Evolutionary conservation across 2,329 filamentous ascomycete species (phyloP).

Genomic region (Xylaria sp.): DNA sequence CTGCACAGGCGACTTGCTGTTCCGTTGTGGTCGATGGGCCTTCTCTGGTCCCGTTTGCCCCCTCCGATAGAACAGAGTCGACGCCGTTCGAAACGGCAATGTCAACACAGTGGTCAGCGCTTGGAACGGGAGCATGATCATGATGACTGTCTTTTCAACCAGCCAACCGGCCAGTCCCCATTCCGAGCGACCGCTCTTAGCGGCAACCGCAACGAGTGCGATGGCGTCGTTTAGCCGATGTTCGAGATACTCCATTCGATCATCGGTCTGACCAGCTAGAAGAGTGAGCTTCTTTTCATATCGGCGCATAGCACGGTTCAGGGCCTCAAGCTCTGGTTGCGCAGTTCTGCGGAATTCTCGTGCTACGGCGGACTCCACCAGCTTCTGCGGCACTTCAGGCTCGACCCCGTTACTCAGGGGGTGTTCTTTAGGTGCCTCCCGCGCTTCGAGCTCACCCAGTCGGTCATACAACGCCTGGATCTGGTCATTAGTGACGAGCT

Average conservation of each 20-base stretch:
- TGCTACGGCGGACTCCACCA: constrained; percentile 52
- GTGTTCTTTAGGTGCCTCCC: constrained; percentile 48
- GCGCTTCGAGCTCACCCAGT: constrained; percentile 71
- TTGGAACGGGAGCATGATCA: constrained; percentile 51
- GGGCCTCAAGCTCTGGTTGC: constrained; percentile 82
- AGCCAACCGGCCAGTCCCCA: constrained; percentile 47
- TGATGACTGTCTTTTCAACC: constrained; percentile 44
- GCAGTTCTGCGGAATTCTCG: constrained; percentile 68
- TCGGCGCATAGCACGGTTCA: constrained; percentile 85
- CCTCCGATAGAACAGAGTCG: constrained; percentile 43
- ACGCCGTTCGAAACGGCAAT: constrained; percentile 50
- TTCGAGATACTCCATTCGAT: constrained; percentile 74
- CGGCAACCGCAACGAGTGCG: constrained; percentile 78
- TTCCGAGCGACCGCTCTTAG: constrained; percentile 53
- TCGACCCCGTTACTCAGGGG: constrained; percentile 12
- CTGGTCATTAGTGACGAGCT: constrained; percentile 47
- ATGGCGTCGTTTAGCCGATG: constrained; percentile 76
- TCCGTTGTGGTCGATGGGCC: constrained; percentile 29
- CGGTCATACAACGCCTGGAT: constrained; percentile 66
- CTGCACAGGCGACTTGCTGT: constrained; percentile 29
- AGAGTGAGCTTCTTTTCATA: constrained; percentile 89
- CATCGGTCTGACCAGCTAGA: constrained; percentile 76
- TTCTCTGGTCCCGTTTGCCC: constrained; percentile 40
- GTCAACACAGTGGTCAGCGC: constrained; percentile 47
- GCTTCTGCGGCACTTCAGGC: constrained; percentile 43